Evolutionary conservation across 305 asterid genomes (phyloP).

Genomic region (Fraxinus baroniana): DNA sequence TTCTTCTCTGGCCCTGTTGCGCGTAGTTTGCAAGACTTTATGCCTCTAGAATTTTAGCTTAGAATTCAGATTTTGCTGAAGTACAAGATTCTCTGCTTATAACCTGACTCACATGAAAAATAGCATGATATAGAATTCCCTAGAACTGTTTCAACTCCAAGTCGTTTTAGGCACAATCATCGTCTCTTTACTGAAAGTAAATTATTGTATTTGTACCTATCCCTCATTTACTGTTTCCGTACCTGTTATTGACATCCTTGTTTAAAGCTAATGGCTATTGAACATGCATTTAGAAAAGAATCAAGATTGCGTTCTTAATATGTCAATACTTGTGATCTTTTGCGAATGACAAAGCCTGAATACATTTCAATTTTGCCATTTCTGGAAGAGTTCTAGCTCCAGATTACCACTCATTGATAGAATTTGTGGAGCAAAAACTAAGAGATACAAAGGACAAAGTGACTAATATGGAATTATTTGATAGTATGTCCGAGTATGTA

Average conservation of each 20-base stretch:
- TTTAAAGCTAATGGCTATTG: slow-evolving; percentile 1
- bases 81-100: neutral
- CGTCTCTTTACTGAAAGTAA: neutral
- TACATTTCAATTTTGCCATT: neutral
- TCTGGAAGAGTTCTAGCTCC: neutral
- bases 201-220: neutral
- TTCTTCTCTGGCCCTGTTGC: neutral
- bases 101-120: neutral
- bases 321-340: neutral
- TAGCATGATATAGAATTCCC: neutral
- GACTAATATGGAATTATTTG: neutral
- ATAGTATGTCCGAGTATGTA: neutral
- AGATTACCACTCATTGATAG: neutral
- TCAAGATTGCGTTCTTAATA: neutral
- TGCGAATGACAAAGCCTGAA: neutral
- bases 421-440: neutral
- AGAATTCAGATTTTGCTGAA: neutral
- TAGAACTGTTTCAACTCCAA: neutral
- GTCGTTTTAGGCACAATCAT: neutral
- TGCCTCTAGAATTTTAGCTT: neutral
- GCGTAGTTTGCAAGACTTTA: neutral
- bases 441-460: neutral
- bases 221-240: neutral
- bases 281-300: neutral
- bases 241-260: neutral